Conservation (phyloP, 2,329 filamentous ascomycete genomes). For the Leptographium flavum region DNA sequence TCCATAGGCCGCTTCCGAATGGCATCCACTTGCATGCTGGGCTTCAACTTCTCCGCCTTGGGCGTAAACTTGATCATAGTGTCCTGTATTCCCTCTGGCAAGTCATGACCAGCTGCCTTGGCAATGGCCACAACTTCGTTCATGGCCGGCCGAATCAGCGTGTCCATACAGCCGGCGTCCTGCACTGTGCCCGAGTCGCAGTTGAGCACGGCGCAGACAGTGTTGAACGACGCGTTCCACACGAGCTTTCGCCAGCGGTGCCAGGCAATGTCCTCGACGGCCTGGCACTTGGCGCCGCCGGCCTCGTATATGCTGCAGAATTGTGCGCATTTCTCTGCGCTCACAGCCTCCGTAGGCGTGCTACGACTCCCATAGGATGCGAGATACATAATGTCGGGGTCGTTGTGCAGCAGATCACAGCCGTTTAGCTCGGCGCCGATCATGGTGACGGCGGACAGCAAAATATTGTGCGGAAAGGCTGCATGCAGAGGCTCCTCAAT, state of each 20-base stretch:
- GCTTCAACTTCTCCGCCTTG: constrained; percentile 9
- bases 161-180: not conserved
- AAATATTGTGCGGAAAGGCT: not conserved
- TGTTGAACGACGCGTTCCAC: constrained; percentile 3
- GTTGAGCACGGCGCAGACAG: constrained; percentile 1
- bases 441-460: constrained; percentile 2
- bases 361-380: not conserved
- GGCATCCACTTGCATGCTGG: constrained; percentile 18
- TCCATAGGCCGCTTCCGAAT: constrained; percentile 14
- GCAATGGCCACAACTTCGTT: constrained; percentile 17
- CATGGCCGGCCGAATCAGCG: constrained; percentile 15
- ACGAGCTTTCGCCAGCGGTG: constrained; percentile 5
- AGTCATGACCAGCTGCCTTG: constrained; percentile 15
- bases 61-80: constrained; percentile 11
- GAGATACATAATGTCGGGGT: not conserved
- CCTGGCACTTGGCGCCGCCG: not conserved
- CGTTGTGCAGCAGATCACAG: constrained; percentile 3
- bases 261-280: not conserved
- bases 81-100: constrained; percentile 11
- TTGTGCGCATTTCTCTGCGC: too few species aligned
- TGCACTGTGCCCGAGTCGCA: constrained; percentile 1
- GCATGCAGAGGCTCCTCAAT: not conserved
- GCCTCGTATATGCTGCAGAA: not conserved
- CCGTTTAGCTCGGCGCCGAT: constrained; percentile 1
- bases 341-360: not conserved